These are phyloP conservation scores for Monascus purpureus DNA, from an alignment of 495 filamentous ascomycete genomes.

Conservation along the genomic window DNA sequence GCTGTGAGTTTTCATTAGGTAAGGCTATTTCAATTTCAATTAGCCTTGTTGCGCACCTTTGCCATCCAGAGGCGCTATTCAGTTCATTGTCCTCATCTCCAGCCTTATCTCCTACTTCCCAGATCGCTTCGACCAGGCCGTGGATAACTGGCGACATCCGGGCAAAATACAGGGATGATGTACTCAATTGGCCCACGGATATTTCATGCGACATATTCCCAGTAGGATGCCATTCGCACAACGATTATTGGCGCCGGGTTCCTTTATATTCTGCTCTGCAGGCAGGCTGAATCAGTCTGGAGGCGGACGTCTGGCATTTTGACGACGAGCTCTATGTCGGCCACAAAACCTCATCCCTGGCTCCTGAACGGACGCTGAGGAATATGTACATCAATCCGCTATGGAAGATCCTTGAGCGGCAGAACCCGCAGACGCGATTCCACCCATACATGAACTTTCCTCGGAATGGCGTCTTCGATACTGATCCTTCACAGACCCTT, in stretches of 20 bases:
- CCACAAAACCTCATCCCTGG: slow-evolving; percentile 20
- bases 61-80: slow-evolving; percentile 35
- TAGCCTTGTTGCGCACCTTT: no score
- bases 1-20: no score
- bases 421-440: slow-evolving; percentile 9
- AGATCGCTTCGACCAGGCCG: slow-evolving; percentile 36
- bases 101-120: slow-evolving; percentile 40
- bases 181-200: no score
- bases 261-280: slow-evolving; percentile 26
- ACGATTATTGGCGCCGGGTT: slow-evolving; percentile 8
- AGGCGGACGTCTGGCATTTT: slow-evolving; percentile 65
- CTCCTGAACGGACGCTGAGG: slow-evolving; percentile 21
- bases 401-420: slow-evolving; percentile 20
- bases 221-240: slow-evolving; percentile 4
- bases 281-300: slow-evolving; percentile 47
- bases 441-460: neutral
- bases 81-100: slow-evolving; percentile 36
- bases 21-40: no score
- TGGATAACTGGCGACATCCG: slow-evolving; percentile 38
- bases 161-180: slow-evolving; percentile 29
- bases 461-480: slow-evolving; percentile 26
- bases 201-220: slow-evolving; percentile 6
- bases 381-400: slow-evolving; percentile 32
- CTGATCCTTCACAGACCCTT: slow-evolving; percentile 19
- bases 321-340: slow-evolving; percentile 40